Base-by-base conservation (phyloP, 208 protist genomes). In the Trypanosoma conorhini region DNA sequence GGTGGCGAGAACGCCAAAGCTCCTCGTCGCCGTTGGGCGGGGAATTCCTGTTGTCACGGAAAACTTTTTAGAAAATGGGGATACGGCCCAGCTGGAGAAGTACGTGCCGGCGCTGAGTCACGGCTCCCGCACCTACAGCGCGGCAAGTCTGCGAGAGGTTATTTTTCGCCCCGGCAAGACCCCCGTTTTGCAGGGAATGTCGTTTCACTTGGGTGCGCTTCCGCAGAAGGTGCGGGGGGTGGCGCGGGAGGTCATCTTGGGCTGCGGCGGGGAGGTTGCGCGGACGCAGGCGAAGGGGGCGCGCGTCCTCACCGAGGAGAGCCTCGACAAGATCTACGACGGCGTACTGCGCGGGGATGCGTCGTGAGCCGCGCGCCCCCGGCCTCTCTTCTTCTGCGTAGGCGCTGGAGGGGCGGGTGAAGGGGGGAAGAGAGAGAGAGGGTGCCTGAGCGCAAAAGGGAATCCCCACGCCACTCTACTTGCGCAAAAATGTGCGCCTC, bases 1-100 rank as follows among this genome's bases (percentile, higher is more conserved):
- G 1, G 73, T 83, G 4, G 63, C 79, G 33, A 85, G 92, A 2
- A 96, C 92, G 13, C 92, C 92, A 0, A 96, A 96, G 71, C 85
- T 96, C 61, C 80, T 96, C 48, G 88, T 94, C 51, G 88, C 92
- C 0, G 87, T 93, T 4, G 88, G 77, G 0, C 77, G 81, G 10
- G 87, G 87, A 40, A 88, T 93, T 70, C 89, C 88, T 19, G 73
- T 96, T n/a, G 86, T 91, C 19, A 79, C 67, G 10, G 73, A 81
- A 19, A 76, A 77, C 48, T 81, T 92, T 56, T 57, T 87, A 22
- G 61, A 83, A 10, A 55, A 40, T 21, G 72, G 61, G 2, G 52
- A 76, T 19, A 21, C 76, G 2, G 55, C 60, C 0, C 52, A 72
- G 19, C 40, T 87, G 2, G 50, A 67, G 21, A 30, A 61, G 22